Evolutionary conservation across 345 rosid genomes (phyloP).

Genomic region (Ceriops tagal): DNA sequence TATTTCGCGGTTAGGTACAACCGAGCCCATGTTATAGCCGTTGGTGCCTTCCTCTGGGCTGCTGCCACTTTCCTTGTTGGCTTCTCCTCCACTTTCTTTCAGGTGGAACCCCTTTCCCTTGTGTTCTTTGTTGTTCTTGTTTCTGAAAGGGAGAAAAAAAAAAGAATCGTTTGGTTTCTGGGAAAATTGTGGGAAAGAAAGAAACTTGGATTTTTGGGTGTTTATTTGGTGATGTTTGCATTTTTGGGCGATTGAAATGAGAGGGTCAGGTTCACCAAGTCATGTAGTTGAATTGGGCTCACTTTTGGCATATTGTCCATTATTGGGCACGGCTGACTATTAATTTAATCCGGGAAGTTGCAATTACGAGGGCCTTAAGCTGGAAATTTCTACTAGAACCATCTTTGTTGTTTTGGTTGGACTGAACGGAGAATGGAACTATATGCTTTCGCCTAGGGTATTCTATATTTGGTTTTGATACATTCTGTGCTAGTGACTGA

Average conservation of each 20-base stretch:
- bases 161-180: neutral
- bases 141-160: neutral
- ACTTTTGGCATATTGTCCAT: too few species aligned
- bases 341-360: too few species aligned
- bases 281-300: neutral
- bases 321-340: too few species aligned
- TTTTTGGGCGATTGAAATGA: neutral
- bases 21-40: slow-evolving; percentile 26
- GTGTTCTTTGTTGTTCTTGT: neutral
- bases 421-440: too few species aligned
- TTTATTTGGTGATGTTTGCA: slow-evolving; percentile 2
- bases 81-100: slow-evolving; percentile 26
- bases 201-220: neutral
- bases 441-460: too few species aligned
- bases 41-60: slow-evolving; percentile 31
- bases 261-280: neutral
- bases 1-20: slow-evolving; percentile 19
- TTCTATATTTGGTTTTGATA: too few species aligned
- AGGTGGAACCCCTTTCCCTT: slow-evolving; percentile 6
- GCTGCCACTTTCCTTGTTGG: slow-evolving; percentile 33
- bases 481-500: too few species aligned
- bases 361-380: too few species aligned
- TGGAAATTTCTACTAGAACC: too few species aligned
- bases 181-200: slow-evolving; percentile 7
- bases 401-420: too few species aligned